Evolutionary conservation across 768 basidiomycete genomes (phyloP).

Genomic region (Cubamyces lactineus): DNA sequence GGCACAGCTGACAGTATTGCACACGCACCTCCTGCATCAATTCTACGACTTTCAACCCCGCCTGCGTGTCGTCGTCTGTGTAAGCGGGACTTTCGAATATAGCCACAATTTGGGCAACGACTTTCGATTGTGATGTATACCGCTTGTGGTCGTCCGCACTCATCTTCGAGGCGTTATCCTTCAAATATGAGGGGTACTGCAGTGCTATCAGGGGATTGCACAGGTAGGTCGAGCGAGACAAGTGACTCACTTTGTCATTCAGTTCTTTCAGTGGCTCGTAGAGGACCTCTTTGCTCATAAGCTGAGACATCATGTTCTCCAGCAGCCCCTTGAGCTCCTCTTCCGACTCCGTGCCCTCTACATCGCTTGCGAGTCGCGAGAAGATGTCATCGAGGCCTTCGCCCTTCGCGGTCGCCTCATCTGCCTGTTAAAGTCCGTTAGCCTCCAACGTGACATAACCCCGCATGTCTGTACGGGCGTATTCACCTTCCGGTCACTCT

Average conservation of each 20-base stretch:
- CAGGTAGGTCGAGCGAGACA: background rate
- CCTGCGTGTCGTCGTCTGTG: slow-evolving; percentile 54
- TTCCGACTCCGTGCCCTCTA: slow-evolving; percentile 36
- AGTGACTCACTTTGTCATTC: slow-evolving; percentile 56
- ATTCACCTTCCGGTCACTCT: slow-evolving; percentile 49
- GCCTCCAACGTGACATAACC: background rate
- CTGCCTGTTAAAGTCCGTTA: slow-evolving; percentile 25
- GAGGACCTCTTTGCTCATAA: slow-evolving; percentile 83
- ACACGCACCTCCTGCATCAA: slow-evolving; percentile 74
- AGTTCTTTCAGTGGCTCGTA: slow-evolving; percentile 88
- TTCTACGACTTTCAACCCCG: slow-evolving; percentile 53
- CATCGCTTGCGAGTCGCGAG: slow-evolving; percentile 44
- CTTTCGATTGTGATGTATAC: slow-evolving; percentile 61
- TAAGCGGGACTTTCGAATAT: slow-evolving; percentile 68
- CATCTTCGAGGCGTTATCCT: slow-evolving; percentile 54
- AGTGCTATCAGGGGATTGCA: background rate
- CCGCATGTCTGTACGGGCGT: background rate
- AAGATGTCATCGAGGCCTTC: slow-evolving; percentile 57
- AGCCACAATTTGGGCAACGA: slow-evolving; percentile 60
- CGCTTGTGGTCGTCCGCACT: slow-evolving; percentile 61
- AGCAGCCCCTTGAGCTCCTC: slow-evolving; percentile 67
- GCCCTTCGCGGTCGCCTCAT: slow-evolving; percentile 37
- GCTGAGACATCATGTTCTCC: slow-evolving; percentile 79
- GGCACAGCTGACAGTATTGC: background rate
- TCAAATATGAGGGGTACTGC: slow-evolving; percentile 80